Base-by-base conservation (phyloP, 2,329 filamentous ascomycete species). In the Penicillium capsulatum region DNA sequence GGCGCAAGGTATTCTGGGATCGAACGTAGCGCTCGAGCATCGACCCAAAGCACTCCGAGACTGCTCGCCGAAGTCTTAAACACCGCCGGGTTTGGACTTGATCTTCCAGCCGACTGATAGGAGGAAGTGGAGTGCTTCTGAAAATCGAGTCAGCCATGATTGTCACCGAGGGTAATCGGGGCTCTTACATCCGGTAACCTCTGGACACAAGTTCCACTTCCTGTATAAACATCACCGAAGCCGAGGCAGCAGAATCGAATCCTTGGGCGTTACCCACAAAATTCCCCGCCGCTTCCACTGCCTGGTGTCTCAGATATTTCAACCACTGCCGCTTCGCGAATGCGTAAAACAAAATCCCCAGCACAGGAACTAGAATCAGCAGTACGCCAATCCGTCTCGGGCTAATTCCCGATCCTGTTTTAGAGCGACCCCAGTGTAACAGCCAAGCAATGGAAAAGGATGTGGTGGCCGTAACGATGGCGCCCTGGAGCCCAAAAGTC, bases 121-220 rank as follows among this genome's bases (percentile, higher is more conserved):
- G 92, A 5, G 92, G 91, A 24, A 97, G 69, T 16, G 90, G 91
- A 11, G 81, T 84, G 72, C 87, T 94, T 68, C 87, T 94, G 55
- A 38, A 17, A 28, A 43, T 22, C 38, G 56, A 51, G 46, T 53
- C 47, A 57, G 48, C 19, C 40, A 34, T 34, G 31, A 9, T 7
- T 31, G 15, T 58, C 35, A 58, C 33, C 44, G 42, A 7, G 19
- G n/a, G 10, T 15, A 7, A 16, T 17, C 28, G 24, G 31, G 26
- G 22, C 31, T 69, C 81, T 64, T 66, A 88, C 81, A 95, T 74
- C 67, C 86, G 77, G 64, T 94, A 96, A 15, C 90, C 90, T 53
- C 90, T 80, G 19, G 90, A 94, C 17, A 96, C 89, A 20, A 96
- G 75, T 68, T 96, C 90, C n/a, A 96, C 89, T 66, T 96, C 90